These are phyloP conservation scores for Protomyces inundatus DNA, from an alignment of 1,139 yeast species.

Conservation along the genomic window DNA sequence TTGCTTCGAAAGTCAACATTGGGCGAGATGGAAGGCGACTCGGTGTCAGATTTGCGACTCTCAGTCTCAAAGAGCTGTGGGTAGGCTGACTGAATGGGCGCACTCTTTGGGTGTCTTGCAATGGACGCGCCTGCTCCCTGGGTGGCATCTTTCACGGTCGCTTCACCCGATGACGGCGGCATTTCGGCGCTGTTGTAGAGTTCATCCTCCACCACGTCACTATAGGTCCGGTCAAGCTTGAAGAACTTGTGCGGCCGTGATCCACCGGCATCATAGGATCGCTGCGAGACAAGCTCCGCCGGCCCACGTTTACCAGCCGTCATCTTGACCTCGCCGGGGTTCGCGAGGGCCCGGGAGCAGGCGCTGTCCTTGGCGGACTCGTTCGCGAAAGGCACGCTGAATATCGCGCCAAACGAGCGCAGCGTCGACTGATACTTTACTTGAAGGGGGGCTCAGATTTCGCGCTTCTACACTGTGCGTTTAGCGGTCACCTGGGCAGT, in stretches of 20 bases:
- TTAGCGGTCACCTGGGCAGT: no score
- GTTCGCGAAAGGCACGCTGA: background rate
- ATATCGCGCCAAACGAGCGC: background rate
- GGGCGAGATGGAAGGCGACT: background rate
- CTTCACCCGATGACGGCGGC: background rate
- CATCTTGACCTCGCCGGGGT: background rate
- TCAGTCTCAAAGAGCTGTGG: constrained; percentile 26
- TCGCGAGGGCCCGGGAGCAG: background rate
- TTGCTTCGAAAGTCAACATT: background rate
- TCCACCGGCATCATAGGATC: constrained; percentile 9
- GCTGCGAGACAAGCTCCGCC: background rate
- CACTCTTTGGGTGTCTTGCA: constrained; percentile 26
- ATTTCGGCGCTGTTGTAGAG: constrained; percentile 28
- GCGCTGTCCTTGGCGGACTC: background rate
- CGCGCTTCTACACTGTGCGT: no score
- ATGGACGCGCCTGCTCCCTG: constrained; percentile 25
- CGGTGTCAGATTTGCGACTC: constrained; percentile 25
- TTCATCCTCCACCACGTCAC: constrained; percentile 35
- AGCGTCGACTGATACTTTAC: no score
- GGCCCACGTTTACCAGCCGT: background rate
- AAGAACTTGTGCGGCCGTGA: constrained; percentile 31
- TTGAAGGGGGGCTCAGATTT: no score
- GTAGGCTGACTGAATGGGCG: constrained; percentile 28
- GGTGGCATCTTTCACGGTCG: background rate
- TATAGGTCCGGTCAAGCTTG: constrained; percentile 33